phyloP scores from a whole-genome alignment of 345 rosid species.

The Laguncularia racemosa region DNA sequence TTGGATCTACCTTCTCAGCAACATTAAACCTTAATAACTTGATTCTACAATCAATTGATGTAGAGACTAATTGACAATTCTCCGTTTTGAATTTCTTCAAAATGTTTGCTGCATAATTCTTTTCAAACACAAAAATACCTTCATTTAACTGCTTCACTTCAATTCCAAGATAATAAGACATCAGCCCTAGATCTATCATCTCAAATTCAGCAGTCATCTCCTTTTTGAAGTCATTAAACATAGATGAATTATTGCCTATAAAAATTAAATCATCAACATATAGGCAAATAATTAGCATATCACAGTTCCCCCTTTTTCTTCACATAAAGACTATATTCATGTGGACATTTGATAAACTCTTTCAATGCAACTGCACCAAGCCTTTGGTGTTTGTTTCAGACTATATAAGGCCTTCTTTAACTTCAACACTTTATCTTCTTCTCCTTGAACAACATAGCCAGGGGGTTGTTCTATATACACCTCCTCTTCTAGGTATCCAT shows the following conservation, averaged over 20 bases:
- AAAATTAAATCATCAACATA: conserved; percentile 13
- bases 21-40: not conserved
- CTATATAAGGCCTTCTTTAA: not conserved
- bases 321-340: not conserved
- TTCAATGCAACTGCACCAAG: not conserved
- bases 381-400: conserved; percentile 1
- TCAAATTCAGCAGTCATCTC: not conserved
- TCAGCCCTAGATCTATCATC: conserved; percentile 2
- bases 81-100: conserved; percentile 4
- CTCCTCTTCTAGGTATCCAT: conserved; percentile 1
- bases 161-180: conserved; percentile 6
- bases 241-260: not conserved
- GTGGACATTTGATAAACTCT: not conserved
- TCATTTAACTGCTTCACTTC: conserved; percentile 1
- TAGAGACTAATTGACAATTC: not conserved
- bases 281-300: not conserved
- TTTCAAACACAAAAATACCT: conserved; percentile 2
- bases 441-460: not conserved
- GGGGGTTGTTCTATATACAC: not conserved
- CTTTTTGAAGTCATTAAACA: conserved; percentile 4
- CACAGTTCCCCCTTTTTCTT: not conserved
- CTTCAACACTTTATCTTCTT: not conserved
- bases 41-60: not conserved
- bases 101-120: conserved; percentile 1
- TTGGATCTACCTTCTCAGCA: not conserved